phyloP scores from a whole-genome alignment of 352 stramenopile genomes.

The Globisporangium radiosum region DNA sequence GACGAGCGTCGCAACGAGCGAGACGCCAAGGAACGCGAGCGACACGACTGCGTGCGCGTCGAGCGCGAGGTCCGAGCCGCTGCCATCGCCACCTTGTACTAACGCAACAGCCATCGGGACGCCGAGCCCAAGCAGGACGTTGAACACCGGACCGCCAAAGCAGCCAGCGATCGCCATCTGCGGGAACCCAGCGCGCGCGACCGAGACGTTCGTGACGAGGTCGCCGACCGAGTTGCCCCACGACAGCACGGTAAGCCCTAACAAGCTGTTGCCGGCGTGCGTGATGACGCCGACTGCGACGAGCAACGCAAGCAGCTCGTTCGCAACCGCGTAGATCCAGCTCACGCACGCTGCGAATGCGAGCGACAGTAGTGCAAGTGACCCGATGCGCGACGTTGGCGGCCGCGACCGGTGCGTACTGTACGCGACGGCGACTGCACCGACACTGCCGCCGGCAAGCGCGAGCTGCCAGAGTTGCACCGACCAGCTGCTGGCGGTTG shows the following conservation, averaged over 20 bases:
- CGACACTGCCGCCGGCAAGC: conserved; percentile 14
- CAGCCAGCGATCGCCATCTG: conserved; percentile 85
- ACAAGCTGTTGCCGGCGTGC: conserved; percentile 62
- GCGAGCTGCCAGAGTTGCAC: conserved; percentile 33
- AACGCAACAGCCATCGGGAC: conserved; percentile 65
- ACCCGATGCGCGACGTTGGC: conserved; percentile 38
- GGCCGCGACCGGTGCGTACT: conserved; percentile 56
- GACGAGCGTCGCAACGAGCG: conserved; percentile 37
- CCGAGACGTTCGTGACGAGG: conserved; percentile 78
- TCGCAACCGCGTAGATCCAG: conserved; percentile 90
- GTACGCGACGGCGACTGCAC: conserved; percentile 65
- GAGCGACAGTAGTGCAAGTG: conserved; percentile 53
- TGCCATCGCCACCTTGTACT: conserved; percentile 28
- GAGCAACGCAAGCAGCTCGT: conserved; percentile 80
- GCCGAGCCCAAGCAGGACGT: conserved; percentile 72
- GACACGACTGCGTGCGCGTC: conserved; percentile 70
- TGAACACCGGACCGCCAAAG: conserved; percentile 80
- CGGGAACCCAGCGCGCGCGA: conserved; percentile 69
- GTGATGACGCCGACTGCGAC: conserved; percentile 71
- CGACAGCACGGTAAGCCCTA: conserved; percentile 73
- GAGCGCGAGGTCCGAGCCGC: conserved; percentile 21
- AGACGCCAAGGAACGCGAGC: conserved; percentile 60
- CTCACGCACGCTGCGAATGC: conserved; percentile 81
- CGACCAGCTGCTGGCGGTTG: no score
- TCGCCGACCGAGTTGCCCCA: conserved; percentile 85